Base-by-base conservation (phyloP, 495 filamentous ascomycete genomes). In the Penicillium verhagenii region DNA sequence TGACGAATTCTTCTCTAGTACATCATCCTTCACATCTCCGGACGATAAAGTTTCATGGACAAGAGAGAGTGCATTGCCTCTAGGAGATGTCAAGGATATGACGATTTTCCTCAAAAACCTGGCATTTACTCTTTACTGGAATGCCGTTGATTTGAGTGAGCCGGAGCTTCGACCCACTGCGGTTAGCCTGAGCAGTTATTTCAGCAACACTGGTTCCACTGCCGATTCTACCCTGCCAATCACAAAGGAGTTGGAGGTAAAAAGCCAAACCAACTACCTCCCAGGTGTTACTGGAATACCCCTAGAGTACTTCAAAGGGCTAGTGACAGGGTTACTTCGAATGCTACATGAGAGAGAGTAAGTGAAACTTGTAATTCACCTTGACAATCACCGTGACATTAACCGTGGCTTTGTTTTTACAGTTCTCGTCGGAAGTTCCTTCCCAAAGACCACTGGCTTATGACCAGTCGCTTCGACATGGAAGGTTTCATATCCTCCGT, bases 301-400 rank as follows among this genome's bases (percentile, higher is more conserved):
- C 4, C 78, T 96, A 44, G 79, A 86, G 19, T 88, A 92, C 52
- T 82, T 97, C 63, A 87, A 89, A 57, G 83, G 81, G n/a, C 73
- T 92, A 6, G 86, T 90, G 1, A 92, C 91, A 6, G 86, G 87
- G n/a, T 77, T 96, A 2, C 74, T 96, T 64, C 84, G 86, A 50
- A 90, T 92, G 80, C 78, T 99, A 21, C 96, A 99, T 64, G 90
- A 96, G 68, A 82, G 95, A 64, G 95, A 99, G 80, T 83, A 75
- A 66, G 79, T 35, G 33, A 13, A 16, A 35, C 4, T n/a, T 6
- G 3, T 5, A 6, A 35, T n/a, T 0, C 33, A 3, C 2, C 14
- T 5, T 16, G 33, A 35, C 6, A 14, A 14, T 35, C 13, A 16
- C 1, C 4, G 33, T 35, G 33, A 35, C 16, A 16, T 13, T 35